A percentile compares a stretch with the other conserved stretches of the same genome.
Conservation (phyloP, 2,329 filamentous ascomycete species). For the Huntiella abstrusa region DNA sequence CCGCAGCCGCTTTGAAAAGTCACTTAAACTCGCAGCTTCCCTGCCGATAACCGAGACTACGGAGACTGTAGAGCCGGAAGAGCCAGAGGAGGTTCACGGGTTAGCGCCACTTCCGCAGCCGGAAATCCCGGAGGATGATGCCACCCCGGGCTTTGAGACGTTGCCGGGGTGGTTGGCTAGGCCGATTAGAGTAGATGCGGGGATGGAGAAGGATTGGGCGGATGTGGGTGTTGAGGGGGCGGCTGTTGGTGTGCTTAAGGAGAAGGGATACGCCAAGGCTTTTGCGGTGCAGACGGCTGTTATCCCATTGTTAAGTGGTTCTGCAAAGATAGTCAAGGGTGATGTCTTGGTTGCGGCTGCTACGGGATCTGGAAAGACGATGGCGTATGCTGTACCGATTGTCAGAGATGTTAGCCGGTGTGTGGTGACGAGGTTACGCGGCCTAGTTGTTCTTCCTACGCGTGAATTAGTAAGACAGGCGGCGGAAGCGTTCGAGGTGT, state of each 20-base stretch:
- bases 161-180: conserved; percentile 65
- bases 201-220: conserved; percentile 40
- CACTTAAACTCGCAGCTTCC: conserved; percentile 19
- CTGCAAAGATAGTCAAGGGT: conserved; percentile 39
- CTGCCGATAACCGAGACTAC: conserved; percentile 15
- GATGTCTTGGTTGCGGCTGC: conserved; percentile 83
- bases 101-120: conserved; percentile 72
- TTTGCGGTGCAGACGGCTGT: conserved; percentile 31
- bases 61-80: conserved; percentile 12
- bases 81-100: conserved; percentile 39
- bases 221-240: conserved; percentile 43
- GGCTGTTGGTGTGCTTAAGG: conserved; percentile 40
- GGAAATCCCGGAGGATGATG: conserved; percentile 35
- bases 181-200: conserved; percentile 49
- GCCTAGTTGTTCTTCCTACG: conserved; percentile 75
- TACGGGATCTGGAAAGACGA: conserved; percentile 87
- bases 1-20: conserved; percentile 17
- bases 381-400: conserved; percentile 79
- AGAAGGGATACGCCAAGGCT: conserved; percentile 30
- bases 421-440: conserved; percentile 48
- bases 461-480: conserved; percentile 80
- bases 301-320: conserved; percentile 59
- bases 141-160: conserved; percentile 45
- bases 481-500: conserved; percentile 57
- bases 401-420: conserved; percentile 53